Evolutionary conservation across 2,329 filamentous ascomycete genomes (phyloP).

Genomic region (Claviceps pusilla): DNA sequence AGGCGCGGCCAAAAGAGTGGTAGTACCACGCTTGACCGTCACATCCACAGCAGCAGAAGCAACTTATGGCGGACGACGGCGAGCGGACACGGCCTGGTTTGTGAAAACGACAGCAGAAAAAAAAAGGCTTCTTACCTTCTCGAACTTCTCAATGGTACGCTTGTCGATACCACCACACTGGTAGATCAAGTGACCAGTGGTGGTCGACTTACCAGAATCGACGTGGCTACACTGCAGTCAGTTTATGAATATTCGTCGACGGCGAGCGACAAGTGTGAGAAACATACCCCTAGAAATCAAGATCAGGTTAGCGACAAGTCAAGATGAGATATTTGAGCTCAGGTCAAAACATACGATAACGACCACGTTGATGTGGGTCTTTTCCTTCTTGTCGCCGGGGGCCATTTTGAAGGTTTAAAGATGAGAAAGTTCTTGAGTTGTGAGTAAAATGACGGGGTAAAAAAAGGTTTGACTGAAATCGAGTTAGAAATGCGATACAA

Average conservation of each 20-base stretch:
- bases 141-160: constrained; percentile 99
- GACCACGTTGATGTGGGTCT: constrained; percentile 94
- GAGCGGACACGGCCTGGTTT: too few species aligned
- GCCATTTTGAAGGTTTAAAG: constrained; percentile 20
- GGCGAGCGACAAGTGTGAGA: neutral
- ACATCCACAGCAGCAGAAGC: too few species aligned
- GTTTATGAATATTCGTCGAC: constrained; percentile 17
- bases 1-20: too few species aligned
- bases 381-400: constrained; percentile 58
- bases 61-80: too few species aligned
- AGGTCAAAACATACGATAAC: constrained; percentile 51
- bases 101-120: neutral
- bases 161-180: constrained; percentile 99
- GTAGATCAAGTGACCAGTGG: constrained; percentile 95
- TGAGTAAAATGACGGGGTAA: constrained; percentile 4
- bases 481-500: neutral
- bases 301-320: constrained; percentile 8
- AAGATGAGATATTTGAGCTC: neutral
- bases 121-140: constrained; percentile 61
- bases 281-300: constrained; percentile 14
- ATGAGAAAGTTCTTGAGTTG: constrained; percentile 4
- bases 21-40: too few species aligned
- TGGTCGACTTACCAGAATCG: constrained; percentile 98
- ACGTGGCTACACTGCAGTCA: constrained; percentile 52
- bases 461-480: neutral